Base-by-base conservation (phyloP, 2,329 filamentous ascomycete genomes). In the Alternaria arbusti region DNA sequence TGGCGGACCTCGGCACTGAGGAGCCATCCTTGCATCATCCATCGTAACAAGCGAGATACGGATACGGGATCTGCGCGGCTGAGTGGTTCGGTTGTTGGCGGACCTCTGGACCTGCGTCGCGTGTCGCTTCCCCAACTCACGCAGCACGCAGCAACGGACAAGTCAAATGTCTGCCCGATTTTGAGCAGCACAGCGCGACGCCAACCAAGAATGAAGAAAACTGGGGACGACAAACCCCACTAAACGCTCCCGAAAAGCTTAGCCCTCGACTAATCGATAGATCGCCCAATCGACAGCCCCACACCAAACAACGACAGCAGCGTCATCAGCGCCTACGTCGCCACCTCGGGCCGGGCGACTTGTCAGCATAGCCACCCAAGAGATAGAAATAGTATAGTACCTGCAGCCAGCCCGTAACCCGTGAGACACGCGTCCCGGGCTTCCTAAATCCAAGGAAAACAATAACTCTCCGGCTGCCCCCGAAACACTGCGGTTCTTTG, bases 301-400 rank as follows among this genome's bases (percentile, higher is more conserved):
- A 25, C 52, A 54, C 52, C 52, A 44, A 54, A 54, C 52, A 40
- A 28, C 52, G 22, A 54, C 22, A 26, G 36, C 23, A 54, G 54
- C 54, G 54, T 56, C 54, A 56, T 56, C 54, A 56, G 36, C 54
- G 40, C 17, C 40, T 56, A 44, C 54, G n/a, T 56, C 25, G 54
- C 54, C 54, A 56, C 54, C 25, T 30, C 40, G 54, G 54, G 36
- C 54, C 54, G 25, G 40, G 23, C 54, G 40, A 52, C 26, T 25
- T 46, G 25, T 56, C 40, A 46, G 54, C 54, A 56, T 46, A 56
- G 54, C 54, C 54, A 32, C 40, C 30, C 17, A 13, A 40, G 49
- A 25, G 49, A 36, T 52, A 40, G 49, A 52, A 52, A 36, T 52
- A 52, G 49, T 40, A 52, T 40, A 40, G 49, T 52, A 40, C 49